Base-by-base conservation (phyloP, 2,329 filamentous ascomycete species). In the Venturia effusa region DNA sequence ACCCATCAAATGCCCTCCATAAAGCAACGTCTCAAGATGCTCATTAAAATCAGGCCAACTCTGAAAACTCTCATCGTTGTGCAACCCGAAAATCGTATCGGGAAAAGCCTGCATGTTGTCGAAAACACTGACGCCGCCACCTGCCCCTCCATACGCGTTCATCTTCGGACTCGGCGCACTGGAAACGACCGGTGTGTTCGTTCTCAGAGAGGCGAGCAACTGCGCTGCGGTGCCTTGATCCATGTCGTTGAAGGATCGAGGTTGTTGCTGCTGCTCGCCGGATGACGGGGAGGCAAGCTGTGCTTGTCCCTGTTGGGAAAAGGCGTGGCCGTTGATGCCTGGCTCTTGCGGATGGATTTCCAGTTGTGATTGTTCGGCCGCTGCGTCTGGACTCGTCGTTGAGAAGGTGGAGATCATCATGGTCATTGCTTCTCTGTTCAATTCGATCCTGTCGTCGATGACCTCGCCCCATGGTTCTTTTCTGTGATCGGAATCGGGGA, bases 21-120 rank as follows among this genome's bases (percentile, higher is more conserved):
- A 40, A 3, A 57, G 17, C 45, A 63, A 34, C n/a, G 51, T 51
- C 51, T 63, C 61, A 27, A 63, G 48, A 30, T 63, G 40, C 19
- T 57, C 51, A 51, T 57, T 63, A 19, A 63, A 63, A 39, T 63
- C 61, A 22, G 61, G 61, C 61, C 61, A 63, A 7, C 41, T 37
- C 34, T 63, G 61, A 39, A 63, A 55, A 39, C 41, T 48, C 45
- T 63, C 61, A 34, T 63, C 61, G 27, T 45, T 57, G 17, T 63
- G 61, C 17, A 63, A 37, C 11, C 61, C 61, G 30, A 63, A 63
- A n/a, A 63, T 51, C n/a, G 51, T 63, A 57, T 63, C 61, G 0
- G 61, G 61, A 34, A 63, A 63, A 7, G 48, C 41, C 11, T 45
- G 32, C 51, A 57, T 10, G 7, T 4, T 34, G 10, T 57, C 51